Evolutionary conservation across 306 rosid genomes (phyloP).

Genomic region (Acmispon strigosus): DNA sequence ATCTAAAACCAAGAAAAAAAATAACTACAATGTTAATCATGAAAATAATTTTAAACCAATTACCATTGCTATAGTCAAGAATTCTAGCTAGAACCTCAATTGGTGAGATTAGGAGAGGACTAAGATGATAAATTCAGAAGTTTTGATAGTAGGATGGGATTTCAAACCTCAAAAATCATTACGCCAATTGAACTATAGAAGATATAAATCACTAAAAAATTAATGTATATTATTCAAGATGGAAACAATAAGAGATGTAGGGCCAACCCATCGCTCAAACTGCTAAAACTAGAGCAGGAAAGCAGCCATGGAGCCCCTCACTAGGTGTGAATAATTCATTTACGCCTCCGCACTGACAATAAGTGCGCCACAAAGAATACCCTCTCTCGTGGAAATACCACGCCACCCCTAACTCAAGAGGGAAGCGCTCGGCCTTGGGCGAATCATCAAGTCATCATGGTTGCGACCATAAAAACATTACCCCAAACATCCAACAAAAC

Average conservation of each 20-base stretch:
- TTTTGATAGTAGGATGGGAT: too few relatives aligned
- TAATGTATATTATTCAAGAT: background rate
- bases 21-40: too few relatives aligned
- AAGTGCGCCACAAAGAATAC: slow-evolving; percentile 35
- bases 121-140: too few relatives aligned
- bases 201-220: too few relatives aligned
- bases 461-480: background rate
- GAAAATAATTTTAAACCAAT: too few relatives aligned
- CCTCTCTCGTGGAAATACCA: slow-evolving; percentile 40
- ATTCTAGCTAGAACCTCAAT: too few relatives aligned
- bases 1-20: too few relatives aligned
- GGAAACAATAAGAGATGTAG: background rate
- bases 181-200: too few relatives aligned
- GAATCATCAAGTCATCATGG: background rate
- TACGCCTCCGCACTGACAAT: slow-evolving; percentile 29
- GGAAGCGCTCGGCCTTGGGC: slow-evolving; percentile 47
- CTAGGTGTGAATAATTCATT: background rate
- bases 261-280: slow-evolving; percentile 25
- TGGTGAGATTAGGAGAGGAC: too few relatives aligned
- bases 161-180: too few relatives aligned
- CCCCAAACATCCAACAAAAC: background rate
- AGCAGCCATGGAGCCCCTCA: slow-evolving; percentile 23
- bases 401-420: slow-evolving; percentile 41
- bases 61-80: too few relatives aligned
- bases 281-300: slow-evolving; percentile 23